Percentiles rank a stretch among this genome's conserved stretches.
These are phyloP conservation scores for Lavandula angustifolia DNA, from an alignment of 257 asterid species.

Conservation along the genomic window DNA sequence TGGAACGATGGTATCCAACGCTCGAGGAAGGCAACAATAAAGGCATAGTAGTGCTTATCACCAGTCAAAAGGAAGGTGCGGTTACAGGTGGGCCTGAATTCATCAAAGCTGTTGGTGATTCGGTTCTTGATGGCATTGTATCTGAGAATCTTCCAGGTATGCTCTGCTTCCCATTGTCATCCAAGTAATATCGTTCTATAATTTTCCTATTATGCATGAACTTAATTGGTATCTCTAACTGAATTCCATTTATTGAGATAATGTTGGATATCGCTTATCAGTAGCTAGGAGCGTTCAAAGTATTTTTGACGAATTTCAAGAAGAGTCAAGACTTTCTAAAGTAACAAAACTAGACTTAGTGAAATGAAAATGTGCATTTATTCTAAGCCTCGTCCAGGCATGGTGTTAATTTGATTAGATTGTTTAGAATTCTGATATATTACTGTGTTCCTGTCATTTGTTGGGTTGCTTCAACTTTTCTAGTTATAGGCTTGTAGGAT, in stretches of 20 bases:
- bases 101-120: conserved; percentile 83
- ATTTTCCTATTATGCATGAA: background rate
- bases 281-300: background rate
- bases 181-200: background rate
- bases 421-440: background rate
- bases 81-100: conserved; percentile 96
- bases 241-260: background rate
- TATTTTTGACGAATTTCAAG: too few species aligned
- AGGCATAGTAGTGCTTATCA: conserved; percentile 92
- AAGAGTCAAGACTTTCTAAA: background rate
- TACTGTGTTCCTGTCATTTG: background rate
- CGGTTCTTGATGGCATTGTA: conserved; percentile 87
- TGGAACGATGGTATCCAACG: conserved; percentile 91
- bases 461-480: background rate
- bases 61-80: conserved; percentile 99
- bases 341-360: background rate
- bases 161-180: background rate
- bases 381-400: background rate
- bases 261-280: background rate
- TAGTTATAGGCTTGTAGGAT: background rate
- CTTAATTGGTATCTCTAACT: background rate
- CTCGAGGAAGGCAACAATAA: conserved; percentile 79
- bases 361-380: background rate
- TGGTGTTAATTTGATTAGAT: background rate
- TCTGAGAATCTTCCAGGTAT: conserved; percentile 95